Base-by-base conservation (phyloP, 1,284 basidiomycete species). In the Rhodotorula sp. region DNA sequence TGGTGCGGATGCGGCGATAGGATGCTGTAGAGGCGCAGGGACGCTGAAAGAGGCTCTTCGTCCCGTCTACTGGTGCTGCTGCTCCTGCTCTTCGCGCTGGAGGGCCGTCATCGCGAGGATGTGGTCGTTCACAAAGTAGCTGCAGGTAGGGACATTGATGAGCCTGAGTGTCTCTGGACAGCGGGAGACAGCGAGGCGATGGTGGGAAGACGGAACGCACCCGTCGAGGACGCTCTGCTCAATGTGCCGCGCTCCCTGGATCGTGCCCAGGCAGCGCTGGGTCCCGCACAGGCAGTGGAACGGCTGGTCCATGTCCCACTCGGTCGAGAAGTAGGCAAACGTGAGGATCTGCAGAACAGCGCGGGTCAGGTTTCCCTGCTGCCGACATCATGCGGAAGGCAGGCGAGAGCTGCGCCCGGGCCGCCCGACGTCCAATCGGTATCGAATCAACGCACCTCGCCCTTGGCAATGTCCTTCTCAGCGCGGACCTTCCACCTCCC, bases 291-390 rank as follows among this genome's bases (percentile, higher is more conserved):
- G 75, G 80, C 88, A 90, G 45, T 83, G 80, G 77, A 90, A 90
- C 2, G 86, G 84, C 77, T 88, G 87, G 19, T 84, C 87, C 88
- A 90, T 89, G 65, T 87, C 84, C 88, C 88, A 90, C 79, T 90
- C 88, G 12, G 88, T 89, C 74, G 85, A 86, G 21, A 88, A 88
- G 79, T 90, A 89, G 79, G 89, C 89, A 79, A 87, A 89, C 0
- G 83, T 83, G 53, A 85, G 71, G 46, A 79, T 70, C 74, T 74
- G 65, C 9, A n/a, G 41, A 21, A 44, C 8, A 13, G n/a, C 0
- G 25, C 10, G 34, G 7, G 27, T 54, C 54, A 44, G 46, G 2
- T 23, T 23, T 34, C 34, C 14, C 4, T 67, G 25, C 19, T 52
- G 27, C 16, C 12, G 14, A 16, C 23, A 23, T 23, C 17, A 53